Percentiles rank a stretch among this genome's conserved stretches.
Evolutionary conservation across 768 basidiomycete species (phyloP).

Genomic region (Suillus weaverae): DNA sequence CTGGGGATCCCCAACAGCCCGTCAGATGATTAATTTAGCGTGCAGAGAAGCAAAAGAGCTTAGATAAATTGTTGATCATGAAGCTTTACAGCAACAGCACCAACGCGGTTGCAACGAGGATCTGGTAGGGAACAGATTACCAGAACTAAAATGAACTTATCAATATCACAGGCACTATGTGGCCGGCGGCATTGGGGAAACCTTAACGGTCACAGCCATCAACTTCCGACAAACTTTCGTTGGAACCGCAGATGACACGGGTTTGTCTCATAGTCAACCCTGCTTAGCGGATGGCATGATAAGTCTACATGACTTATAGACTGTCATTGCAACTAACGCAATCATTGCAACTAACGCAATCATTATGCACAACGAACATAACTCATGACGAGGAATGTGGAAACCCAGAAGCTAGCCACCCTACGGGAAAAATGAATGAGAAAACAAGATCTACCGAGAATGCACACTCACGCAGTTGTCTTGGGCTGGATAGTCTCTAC

Average conservation of each 20-base stretch:
- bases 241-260: not conserved
- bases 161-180: not conserved
- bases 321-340: not conserved
- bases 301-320: not conserved
- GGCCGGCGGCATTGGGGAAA: constrained; percentile 1
- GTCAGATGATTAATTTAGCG: not conserved
- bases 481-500: constrained; percentile 8
- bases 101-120: constrained; percentile 2
- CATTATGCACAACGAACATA: not conserved
- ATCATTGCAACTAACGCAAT: not conserved
- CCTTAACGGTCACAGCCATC: not conserved
- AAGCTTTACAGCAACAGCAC: not conserved
- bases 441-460: not conserved
- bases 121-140: not conserved
- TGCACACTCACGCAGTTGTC: constrained; percentile 22
- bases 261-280: not conserved
- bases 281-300: not conserved
- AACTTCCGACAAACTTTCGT: not conserved
- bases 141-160: not conserved
- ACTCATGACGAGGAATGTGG: too few species aligned
- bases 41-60: not conserved
- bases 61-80: constrained; percentile 1
- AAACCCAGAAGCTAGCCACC: not conserved
- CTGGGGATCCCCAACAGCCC: not conserved
- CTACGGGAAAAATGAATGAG: not conserved